Conservation (phyloP, 805 yeast species). For the Wickerhamiella cacticola region DNA sequence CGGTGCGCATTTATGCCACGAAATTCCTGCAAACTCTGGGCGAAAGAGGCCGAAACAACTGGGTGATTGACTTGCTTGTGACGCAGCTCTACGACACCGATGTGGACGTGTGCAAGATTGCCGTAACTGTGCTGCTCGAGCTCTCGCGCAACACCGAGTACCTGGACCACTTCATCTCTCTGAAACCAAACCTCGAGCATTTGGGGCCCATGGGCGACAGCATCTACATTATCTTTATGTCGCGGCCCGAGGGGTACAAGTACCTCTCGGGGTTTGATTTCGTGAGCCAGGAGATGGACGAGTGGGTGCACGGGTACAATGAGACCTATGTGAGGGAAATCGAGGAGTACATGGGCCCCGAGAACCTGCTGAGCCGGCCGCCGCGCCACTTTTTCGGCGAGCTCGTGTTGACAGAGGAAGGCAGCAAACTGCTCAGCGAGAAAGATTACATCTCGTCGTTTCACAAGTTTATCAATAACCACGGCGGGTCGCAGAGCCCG, state of each 20-base stretch:
- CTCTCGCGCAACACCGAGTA: slow-evolving; percentile 40
- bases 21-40: slow-evolving; percentile 36
- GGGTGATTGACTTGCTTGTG: slow-evolving; percentile 46
- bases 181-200: slow-evolving; percentile 46
- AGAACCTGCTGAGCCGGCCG: slow-evolving; percentile 8
- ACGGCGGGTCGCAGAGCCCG: slow-evolving; percentile 24
- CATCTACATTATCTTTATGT: slow-evolving; percentile 49
- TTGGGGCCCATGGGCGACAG: slow-evolving; percentile 42
- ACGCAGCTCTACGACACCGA: slow-evolving; percentile 60
- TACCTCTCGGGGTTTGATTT: slow-evolving; percentile 48
- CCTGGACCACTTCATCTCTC: slow-evolving; percentile 39
- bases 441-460: slow-evolving; percentile 32
- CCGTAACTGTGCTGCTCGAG: slow-evolving; percentile 43
- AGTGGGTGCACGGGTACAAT: slow-evolving; percentile 43
- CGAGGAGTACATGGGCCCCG: slow-evolving; percentile 25
- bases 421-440: slow-evolving; percentile 47
- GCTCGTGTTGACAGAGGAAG: slow-evolving; percentile 69
- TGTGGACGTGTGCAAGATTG: slow-evolving; percentile 41
- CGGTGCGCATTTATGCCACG: slow-evolving; percentile 48
- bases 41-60: slow-evolving; percentile 22
- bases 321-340: slow-evolving; percentile 27
- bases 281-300: slow-evolving; percentile 50
- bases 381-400: slow-evolving; percentile 72
- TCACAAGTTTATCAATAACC: slow-evolving; percentile 24
- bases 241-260: slow-evolving; percentile 57